Evolutionary conservation across 495 filamentous ascomycete genomes (phyloP).

Genomic region (Neurospora sp.): DNA sequence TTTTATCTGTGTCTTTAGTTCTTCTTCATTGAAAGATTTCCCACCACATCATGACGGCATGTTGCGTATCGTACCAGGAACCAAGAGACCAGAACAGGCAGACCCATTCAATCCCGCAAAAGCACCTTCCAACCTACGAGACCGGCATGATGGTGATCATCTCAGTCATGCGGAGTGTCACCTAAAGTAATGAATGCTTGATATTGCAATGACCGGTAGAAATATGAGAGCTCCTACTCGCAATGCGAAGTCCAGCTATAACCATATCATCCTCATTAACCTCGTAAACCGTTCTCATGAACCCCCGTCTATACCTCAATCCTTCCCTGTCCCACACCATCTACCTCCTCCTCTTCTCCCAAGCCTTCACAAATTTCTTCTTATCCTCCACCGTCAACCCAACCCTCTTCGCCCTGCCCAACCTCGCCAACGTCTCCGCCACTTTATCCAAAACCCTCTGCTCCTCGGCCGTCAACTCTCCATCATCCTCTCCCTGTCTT

Average conservation of each 20-base stretch:
- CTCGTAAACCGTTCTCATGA: not conserved
- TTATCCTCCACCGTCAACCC: slow-evolving; percentile 77
- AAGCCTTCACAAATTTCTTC: slow-evolving; percentile 63
- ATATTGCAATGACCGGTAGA: not conserved
- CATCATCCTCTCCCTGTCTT: slow-evolving; percentile 26
- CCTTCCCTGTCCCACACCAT: not conserved
- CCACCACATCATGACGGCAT: too few species aligned
- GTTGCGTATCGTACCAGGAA: too few species aligned
- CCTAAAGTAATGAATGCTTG: not conserved
- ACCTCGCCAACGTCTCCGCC: slow-evolving; percentile 74
- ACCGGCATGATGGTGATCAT: too few species aligned
- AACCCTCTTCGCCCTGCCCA: slow-evolving; percentile 87
- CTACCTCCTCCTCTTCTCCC: slow-evolving; percentile 23
- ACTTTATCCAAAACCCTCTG: slow-evolving; percentile 58
- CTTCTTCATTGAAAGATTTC: too few species aligned
- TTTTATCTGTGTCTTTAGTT: too few species aligned
- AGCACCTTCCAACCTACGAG: too few species aligned
- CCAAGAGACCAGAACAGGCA: too few species aligned
- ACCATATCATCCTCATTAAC: not conserved
- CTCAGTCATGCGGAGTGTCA: too few species aligned
- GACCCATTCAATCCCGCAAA: too few species aligned
- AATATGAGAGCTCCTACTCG: not conserved
- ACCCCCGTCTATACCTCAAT: not conserved
- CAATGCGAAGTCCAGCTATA: not conserved
- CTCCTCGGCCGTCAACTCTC: slow-evolving; percentile 44